phyloP scores from a whole-genome alignment of 495 filamentous ascomycete species.

The Sordaria brevicollis region DNA sequence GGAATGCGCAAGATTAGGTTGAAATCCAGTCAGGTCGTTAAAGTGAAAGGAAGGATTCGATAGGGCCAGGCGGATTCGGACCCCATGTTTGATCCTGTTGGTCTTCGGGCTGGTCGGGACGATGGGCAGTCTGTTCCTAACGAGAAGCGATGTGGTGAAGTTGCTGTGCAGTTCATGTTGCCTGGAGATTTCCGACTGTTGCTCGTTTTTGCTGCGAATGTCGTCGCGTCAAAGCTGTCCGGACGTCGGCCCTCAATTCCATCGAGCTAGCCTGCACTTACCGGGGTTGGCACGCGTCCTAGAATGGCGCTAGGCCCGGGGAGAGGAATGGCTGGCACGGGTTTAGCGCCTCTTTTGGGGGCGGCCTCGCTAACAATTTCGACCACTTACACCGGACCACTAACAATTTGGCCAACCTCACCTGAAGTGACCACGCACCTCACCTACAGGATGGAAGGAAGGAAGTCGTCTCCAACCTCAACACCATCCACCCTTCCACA shows the following conservation, averaged over 20 bases:
- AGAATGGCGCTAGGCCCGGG: background rate
- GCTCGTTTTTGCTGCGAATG: too few relatives aligned
- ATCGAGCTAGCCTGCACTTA: background rate
- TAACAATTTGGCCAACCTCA: background rate
- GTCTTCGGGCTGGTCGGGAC: background rate
- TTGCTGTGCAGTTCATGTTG: too few relatives aligned
- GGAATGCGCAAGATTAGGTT: background rate
- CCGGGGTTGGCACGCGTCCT: background rate
- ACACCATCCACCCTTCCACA: background rate
- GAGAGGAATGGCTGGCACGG: background rate
- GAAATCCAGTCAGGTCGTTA: background rate
- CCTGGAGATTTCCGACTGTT: background rate
- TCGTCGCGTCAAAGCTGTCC: background rate
- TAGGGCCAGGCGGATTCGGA: background rate
- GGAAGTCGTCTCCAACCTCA: background rate
- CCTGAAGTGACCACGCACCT: too few relatives aligned
- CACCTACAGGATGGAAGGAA: background rate
- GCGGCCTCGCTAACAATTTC: background rate
- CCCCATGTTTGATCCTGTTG: background rate
- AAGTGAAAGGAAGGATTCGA: too few relatives aligned
- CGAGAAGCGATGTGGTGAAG: background rate
- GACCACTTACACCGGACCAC: background rate
- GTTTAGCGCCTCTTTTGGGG: background rate
- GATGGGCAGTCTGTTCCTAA: background rate
- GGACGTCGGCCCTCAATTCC: background rate